These are phyloP conservation scores for Trichoderma afroharzianum DNA, from an alignment of 2,329 filamentous ascomycete genomes.

Conservation along the genomic window DNA sequence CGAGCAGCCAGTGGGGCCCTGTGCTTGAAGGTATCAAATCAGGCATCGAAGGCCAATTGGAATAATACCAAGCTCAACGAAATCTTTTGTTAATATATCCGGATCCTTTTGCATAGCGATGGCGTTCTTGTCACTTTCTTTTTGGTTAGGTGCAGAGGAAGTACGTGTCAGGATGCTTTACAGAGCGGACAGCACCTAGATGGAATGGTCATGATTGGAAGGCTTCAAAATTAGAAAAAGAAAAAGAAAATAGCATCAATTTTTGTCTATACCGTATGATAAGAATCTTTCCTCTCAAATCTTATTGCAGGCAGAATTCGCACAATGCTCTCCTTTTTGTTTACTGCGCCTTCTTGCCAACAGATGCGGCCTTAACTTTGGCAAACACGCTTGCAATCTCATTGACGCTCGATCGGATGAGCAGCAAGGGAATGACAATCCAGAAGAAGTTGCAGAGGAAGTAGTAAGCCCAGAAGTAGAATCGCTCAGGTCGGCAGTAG, in stretches of 20 bases:
- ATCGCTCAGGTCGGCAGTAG: slow-evolving; percentile 49
- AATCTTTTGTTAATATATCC: neutral
- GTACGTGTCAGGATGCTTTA: neutral
- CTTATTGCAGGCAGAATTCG: neutral
- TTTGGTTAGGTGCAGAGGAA: neutral
- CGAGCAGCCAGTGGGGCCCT: slow-evolving; percentile 46
- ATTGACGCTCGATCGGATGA: slow-evolving; percentile 31
- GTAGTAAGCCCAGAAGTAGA: slow-evolving; percentile 53
- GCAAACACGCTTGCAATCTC: slow-evolving; percentile 28
- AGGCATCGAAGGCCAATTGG: slow-evolving; percentile 36
- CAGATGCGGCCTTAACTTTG: slow-evolving; percentile 24
- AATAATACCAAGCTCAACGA: slow-evolving; percentile 19
- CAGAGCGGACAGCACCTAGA: neutral
- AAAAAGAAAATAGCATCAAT: neutral
- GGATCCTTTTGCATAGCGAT: slow-evolving; percentile 18
- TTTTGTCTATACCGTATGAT: slow-evolving; percentile 6
- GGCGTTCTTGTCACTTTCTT: slow-evolving; percentile 12
- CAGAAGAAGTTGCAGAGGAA: slow-evolving; percentile 51
- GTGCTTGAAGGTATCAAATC: slow-evolving; percentile 51
- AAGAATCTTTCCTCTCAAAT: neutral
- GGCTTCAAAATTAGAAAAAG: neutral
- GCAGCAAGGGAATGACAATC: slow-evolving; percentile 45
- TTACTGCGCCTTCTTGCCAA: slow-evolving; percentile 26
- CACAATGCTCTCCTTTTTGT: neutral
- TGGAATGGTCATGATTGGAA: too few species aligned